Evolutionary conservation across 441 rosid genomes (phyloP), one percentile per base, ranked within the genome.

Genomic region (Rhodomyrtus psidioides): DNA sequence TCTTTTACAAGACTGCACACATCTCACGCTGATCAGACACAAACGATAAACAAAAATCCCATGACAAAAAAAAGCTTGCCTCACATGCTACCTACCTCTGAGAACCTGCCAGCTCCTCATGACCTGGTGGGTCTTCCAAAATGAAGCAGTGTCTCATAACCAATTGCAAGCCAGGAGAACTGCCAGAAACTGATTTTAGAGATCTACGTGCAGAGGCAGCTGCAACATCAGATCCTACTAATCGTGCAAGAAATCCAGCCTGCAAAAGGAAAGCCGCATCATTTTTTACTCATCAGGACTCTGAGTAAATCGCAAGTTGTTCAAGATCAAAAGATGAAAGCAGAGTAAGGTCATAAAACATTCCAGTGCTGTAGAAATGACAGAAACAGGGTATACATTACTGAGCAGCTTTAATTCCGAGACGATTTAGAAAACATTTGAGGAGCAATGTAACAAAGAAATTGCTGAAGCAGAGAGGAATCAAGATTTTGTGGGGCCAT

Each of bases 111-210:
- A 85, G 87, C 84, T 92, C 95, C 90, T 93, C 89, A 84, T 90
- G 88, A 89, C 91, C 95, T 34, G 97, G 98, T 75, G 99, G 95
- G 90, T 96, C 98, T 91, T 96, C 98, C 93, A 97, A 92, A 87
- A 94, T 87, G 92, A 93, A 95, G 93, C 98, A 96, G 88, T 97
- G 98, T 90, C 92, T 93, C 88, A 95, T 86, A 83, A 98, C 97
- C 90, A 97, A 93, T 90, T 91, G 92, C 91, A 93, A 12, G 70
- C 94, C 95, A 74, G 96, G 90, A 85, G 96, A 92, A 86, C 89
- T 92, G 85, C 91, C 81, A 82, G 90, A 89, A 57, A 93, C 84
- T 8, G 95, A 92, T 90, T 97, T 97, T 87, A 95, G 88, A 85
- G 99, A 93, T 88, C 89, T 86, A 82, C 88, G 90, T 44, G 97